Base-by-base conservation (phyloP, 2,329 filamentous ascomycete genomes). In the Microsporum ferrugineum region DNA sequence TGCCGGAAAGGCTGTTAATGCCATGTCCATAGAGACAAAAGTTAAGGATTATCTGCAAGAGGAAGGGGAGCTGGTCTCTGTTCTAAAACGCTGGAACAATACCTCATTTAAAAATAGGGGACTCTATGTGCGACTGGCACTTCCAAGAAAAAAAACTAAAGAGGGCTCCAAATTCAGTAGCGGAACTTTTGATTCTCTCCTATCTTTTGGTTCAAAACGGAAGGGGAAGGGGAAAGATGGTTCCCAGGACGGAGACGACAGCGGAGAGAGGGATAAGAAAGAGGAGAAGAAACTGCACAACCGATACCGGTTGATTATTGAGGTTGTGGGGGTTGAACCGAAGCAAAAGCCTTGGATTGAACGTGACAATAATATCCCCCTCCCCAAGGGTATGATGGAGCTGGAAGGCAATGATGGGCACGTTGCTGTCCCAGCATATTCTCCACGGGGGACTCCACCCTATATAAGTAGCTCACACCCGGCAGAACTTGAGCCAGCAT, bases 1-100 rank as follows among this genome's bases (percentile, higher is more conserved):
- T 31, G 60, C 62, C 47, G 62, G 60, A n/a, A 63, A 63, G 34
- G 53, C 57, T 3, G 34, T 63, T n/a, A 62, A 62, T 12, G 39
- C 59, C 12, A 60, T 51, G 29, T 59, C 60, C 23, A 62, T 62
- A 14, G 57, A 58, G 29, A 58, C 59, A 43, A 63, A 63, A 41
- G 60, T 63, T 27, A 39, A 45, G 14, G 47, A 55, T n/a, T 47
- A 57, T 6, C 34, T 53, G 33, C 43, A 62, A 43, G 62, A 61
- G 7, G 53, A 58, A 34, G 60, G 60, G 33, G 60, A 63, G n/a
- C 27, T 63, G 38, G 60, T 62, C 17, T 49, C 58, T 12, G 61
- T 58, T 27, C 17, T 63, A 27, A 58, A 38, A 7, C n/a, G 10
- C 53, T 63, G 62, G 62, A 63, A 63, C 29, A 51, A 60, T 6